Base-by-base conservation (phyloP, 495 filamentous ascomycete genomes). In the Tuber calosporum region DNA sequence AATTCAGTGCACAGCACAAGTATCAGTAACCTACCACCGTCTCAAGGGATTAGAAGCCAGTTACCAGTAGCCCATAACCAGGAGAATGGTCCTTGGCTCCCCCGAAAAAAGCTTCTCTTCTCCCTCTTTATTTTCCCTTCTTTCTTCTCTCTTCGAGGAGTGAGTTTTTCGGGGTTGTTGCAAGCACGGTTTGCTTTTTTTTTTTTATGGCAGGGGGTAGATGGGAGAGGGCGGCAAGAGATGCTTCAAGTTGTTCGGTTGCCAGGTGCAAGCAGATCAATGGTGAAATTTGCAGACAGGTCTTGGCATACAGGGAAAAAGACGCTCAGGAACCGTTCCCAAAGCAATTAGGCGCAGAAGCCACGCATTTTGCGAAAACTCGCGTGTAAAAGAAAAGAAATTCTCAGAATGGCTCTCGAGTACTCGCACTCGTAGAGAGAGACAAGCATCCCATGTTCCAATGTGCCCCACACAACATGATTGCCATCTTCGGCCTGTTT, bases 281-380 rank as follows among this genome's bases (percentile, higher is more conserved):
- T n/a, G 45, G 19, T 62, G 30, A 8, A 26, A 48, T 53, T 53
- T 9, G 22, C 22, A 62, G n/a, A 30, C 2, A 30, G n/a, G n/a
- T 30, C 48, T 69, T 71, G 74, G 70, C 30, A 72, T 73, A 68
- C n/a, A 79, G 77, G 30, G 69, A 72, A 48, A 74, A 79, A 69
- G 41, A 70, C 77, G 69, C 76, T 72, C 62, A 76, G 75, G 75
- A 76, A 77, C 75, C 41, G 69, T 74, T 53, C 45, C 45, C 22
- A 53, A n/a, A 66, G 74, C 80, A 70, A 74, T 71, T n/a, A 73
- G 74, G 71, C 69, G 75, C 66, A 74, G 73, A 62, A 70, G 68
- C 69, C 72, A 73, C 38, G 58, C 72, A 69, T 67, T 74, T 69
- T 70, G 53, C n/a, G 3, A 30, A 62, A 58, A 58, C n/a, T 58